phyloP scores from a whole-genome alignment of 805 yeast species.

The Metschnikowia sp. region DNA sequence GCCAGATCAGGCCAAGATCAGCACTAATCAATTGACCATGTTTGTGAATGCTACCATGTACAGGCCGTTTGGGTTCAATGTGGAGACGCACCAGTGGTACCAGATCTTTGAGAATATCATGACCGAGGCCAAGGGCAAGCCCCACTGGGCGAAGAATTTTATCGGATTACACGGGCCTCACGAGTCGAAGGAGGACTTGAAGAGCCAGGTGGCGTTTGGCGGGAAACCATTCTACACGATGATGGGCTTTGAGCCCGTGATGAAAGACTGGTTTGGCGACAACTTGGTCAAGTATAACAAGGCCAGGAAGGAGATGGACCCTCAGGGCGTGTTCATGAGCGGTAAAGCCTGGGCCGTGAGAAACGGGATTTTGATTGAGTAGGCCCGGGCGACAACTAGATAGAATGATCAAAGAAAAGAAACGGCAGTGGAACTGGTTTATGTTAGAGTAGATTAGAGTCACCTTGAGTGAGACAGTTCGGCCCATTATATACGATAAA shows the following conservation, averaged over 20 bases:
- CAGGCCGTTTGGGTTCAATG: constrained; percentile 80
- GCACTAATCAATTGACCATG: constrained; percentile 76
- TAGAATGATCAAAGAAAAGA: too few species aligned
- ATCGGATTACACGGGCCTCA: constrained; percentile 52
- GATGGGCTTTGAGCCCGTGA: constrained; percentile 71
- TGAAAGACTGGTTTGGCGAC: constrained; percentile 78
- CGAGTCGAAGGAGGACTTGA: constrained; percentile 31
- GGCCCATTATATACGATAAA: too few species aligned
- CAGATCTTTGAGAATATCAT: constrained; percentile 75
- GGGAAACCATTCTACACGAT: constrained; percentile 60
- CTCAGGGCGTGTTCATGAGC: constrained; percentile 74
- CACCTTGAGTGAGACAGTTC: too few species aligned
- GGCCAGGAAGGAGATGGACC: constrained; percentile 69
- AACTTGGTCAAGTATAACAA: constrained; percentile 58
- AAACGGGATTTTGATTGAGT: constrained; percentile 59
- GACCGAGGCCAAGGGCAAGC: constrained; percentile 81
- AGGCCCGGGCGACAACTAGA: constrained; percentile 4
- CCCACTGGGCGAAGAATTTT: constrained; percentile 98
- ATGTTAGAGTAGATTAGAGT: too few species aligned
- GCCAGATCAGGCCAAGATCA: constrained; percentile 44
- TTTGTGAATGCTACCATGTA: constrained; percentile 94
- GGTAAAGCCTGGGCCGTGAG: constrained; percentile 77
- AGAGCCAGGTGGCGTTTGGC: constrained; percentile 38
- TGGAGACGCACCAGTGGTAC: constrained; percentile 79
- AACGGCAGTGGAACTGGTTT: too few species aligned